phyloP scores from a whole-genome alignment of 495 filamentous ascomycete genomes.

The Lasiosphaeris hirsuta region DNA sequence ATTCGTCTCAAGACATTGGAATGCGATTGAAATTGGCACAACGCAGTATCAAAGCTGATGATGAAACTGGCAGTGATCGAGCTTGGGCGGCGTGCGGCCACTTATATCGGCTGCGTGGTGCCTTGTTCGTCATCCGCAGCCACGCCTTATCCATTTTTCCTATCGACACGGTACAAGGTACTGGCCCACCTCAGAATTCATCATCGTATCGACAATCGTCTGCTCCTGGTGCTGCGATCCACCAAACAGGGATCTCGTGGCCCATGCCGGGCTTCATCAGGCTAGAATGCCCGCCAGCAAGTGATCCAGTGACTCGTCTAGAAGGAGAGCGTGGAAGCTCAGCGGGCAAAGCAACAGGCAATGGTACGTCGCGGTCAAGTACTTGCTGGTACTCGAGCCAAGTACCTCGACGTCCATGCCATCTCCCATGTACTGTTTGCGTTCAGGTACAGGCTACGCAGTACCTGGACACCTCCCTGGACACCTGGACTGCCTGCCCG shows the following conservation, averaged over 20 bases:
- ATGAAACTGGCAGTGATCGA: constrained; percentile 26
- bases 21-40: constrained; percentile 7
- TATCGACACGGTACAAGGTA: constrained; percentile 7
- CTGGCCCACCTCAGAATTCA: neutral
- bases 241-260: constrained; percentile 15
- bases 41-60: constrained; percentile 16
- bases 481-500: neutral
- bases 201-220: neutral
- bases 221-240: neutral
- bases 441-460: constrained; percentile 1
- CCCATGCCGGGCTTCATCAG: constrained; percentile 12
- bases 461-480: neutral
- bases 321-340: constrained; percentile 9
- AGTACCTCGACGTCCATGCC: neutral
- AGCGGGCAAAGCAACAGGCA: neutral
- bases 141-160: neutral
- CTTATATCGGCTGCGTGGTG: constrained; percentile 24
- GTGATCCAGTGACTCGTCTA: constrained; percentile 16
- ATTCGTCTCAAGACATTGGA: constrained; percentile 14
- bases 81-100: constrained; percentile 23
- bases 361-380: neutral
- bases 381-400: neutral
- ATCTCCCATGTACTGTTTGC: constrained; percentile 7
- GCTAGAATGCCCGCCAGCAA: constrained; percentile 13
- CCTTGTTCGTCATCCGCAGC: constrained; percentile 20